Conservation (phyloP, 352 stramenopile genomes). For the Plasmopara muralis region DNA sequence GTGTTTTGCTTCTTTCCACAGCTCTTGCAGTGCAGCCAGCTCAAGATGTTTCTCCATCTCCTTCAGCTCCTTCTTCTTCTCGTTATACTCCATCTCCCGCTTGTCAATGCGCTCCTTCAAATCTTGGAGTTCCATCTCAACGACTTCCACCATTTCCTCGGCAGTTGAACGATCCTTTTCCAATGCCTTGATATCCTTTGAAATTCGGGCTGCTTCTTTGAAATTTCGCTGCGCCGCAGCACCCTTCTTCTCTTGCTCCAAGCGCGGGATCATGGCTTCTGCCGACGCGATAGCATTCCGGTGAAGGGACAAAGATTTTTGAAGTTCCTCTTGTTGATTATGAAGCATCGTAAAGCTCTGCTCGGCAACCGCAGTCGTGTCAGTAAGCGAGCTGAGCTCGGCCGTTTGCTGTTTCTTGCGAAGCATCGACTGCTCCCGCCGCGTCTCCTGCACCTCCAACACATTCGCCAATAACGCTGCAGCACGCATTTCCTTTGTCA, state of each 20-base stretch:
- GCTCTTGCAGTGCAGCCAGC: constrained; percentile 52
- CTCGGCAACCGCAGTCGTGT: constrained; percentile 62
- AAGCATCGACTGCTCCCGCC: constrained; percentile 52
- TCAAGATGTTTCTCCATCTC: constrained; percentile 72
- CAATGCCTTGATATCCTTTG: constrained; percentile 81
- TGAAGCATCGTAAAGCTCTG: constrained; percentile 68
- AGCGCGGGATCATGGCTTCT: constrained; percentile 65
- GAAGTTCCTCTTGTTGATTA: constrained; percentile 69
- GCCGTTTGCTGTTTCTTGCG: constrained; percentile 72
- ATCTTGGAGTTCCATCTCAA: constrained; percentile 80
- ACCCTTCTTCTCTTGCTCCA: constrained; percentile 77
- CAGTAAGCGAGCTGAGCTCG: constrained; percentile 59
- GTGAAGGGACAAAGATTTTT: constrained; percentile 67
- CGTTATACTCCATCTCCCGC: constrained; percentile 55
- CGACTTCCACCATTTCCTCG: constrained; percentile 77
- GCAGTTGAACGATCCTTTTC: constrained; percentile 76
- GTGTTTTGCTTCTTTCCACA: constrained; percentile 72
- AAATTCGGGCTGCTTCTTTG: constrained; percentile 78
- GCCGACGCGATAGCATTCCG: constrained; percentile 78
- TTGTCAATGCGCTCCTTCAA: constrained; percentile 67
- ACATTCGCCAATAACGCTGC: constrained; percentile 55
- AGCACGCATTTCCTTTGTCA: constrained; percentile 67
- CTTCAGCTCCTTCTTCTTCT: constrained; percentile 73
- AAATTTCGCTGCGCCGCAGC: constrained; percentile 79
- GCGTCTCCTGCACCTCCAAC: constrained; percentile 66